Evolutionary conservation across 371 early-diverging fungal genomes (phyloP), one percentile per base, ranked within the genome.

Genomic region (Mortierella sp.): DNA sequence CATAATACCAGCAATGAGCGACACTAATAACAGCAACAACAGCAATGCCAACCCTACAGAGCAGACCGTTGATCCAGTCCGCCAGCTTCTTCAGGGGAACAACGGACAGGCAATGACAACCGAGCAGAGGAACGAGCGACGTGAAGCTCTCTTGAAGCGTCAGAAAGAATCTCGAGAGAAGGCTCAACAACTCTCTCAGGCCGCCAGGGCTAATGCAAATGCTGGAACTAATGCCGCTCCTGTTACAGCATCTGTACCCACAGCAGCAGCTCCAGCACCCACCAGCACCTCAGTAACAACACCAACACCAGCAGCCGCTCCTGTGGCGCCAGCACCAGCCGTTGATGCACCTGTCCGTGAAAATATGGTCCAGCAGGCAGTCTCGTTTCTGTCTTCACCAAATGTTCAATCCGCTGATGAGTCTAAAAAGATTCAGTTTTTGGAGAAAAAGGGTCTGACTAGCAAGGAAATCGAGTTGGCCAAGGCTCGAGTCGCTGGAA

Each of bases 391-490:
- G 51, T 85, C 86, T 22, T 87, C 89, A 5, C 86, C 90, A 40
- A 89, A 85, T 37, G 89, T 90, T 1, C 85, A 82, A 43, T 85
- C 88, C 6, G 89, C 90, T 4, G 87, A 88, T 12, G 85, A 83
- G 29, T 80, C 76, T 6, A 91, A 90, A 61, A 91, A 91, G 83
- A 72, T 86, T 55, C 87, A 87, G 40, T 90, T 90, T 71, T 74
- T 91, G 66, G 83, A 86, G 64, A 88, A 89, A 61, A 91, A 91
- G 61, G 90, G 90, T 12, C 69, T 91, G 58, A 88, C 83, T 19
- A 66, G 83, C 56, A 78, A 76, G 45, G 91, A 91, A 72, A 91
- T 91, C 51, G 87, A 89, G 51, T 84, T 87, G 53, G 89, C 91
- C 5, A 82, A 86, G 60, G 66, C 75, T n/a, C 66, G 75, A 12